These are phyloP conservation scores for Hypoxylon perforatum DNA, from an alignment of 495 filamentous ascomycete genomes.

Conservation along the genomic window DNA sequence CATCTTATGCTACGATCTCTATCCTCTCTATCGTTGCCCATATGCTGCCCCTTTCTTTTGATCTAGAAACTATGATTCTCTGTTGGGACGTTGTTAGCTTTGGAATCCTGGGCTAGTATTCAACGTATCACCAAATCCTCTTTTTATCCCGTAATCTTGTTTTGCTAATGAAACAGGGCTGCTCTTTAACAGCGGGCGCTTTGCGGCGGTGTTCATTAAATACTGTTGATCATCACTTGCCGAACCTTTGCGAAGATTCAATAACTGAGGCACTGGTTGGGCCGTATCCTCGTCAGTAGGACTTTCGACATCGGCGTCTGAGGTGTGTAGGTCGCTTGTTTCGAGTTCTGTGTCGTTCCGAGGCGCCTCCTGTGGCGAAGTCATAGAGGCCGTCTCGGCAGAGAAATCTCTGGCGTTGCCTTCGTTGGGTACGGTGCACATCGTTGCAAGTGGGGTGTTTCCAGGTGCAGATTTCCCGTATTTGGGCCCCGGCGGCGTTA, in stretches of 20 bases:
- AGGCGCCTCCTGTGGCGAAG: constrained; percentile 24
- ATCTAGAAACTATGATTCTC: neutral
- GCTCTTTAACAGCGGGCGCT: neutral
- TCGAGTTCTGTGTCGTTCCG: constrained; percentile 28
- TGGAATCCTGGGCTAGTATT: neutral
- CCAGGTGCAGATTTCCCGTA: constrained; percentile 8
- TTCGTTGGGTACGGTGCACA: neutral
- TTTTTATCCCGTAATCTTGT: neutral
- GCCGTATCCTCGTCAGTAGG: constrained; percentile 38
- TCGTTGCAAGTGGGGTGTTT: constrained; percentile 16
- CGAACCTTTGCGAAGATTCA: neutral
- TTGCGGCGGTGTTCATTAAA: neutral
- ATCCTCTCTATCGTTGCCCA: neutral
- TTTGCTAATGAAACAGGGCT: neutral
- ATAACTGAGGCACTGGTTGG: neutral
- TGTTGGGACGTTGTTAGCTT: neutral
- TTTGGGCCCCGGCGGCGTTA: constrained; percentile 34
- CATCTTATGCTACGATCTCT: too few species aligned
- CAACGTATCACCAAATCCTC: neutral
- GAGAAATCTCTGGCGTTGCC: constrained; percentile 6
- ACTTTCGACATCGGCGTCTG: constrained; percentile 45
- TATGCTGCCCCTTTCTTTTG: neutral
- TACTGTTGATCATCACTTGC: neutral
- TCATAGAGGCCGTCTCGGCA: constrained; percentile 34
- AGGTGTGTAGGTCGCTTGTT: constrained; percentile 44